Conservation (phyloP, 331 rosid species). For the Stylosanthes scabra region DNA sequence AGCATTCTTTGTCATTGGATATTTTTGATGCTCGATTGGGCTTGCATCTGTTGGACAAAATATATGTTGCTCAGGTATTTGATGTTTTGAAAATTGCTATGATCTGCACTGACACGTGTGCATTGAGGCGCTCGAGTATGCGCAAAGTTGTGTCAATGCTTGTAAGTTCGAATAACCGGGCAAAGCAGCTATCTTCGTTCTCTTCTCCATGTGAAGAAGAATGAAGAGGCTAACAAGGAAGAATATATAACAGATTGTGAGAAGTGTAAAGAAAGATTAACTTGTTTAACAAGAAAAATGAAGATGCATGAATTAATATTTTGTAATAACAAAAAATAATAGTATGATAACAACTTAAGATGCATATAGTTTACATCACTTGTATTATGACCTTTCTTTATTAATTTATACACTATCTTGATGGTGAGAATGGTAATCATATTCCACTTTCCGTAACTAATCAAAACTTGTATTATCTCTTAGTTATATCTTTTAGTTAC, state of each 20-base stretch:
- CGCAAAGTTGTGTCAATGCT: slow-evolving; percentile 76
- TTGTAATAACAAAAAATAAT: slow-evolving; percentile 12
- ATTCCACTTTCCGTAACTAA: neutral
- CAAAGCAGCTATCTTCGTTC: slow-evolving; percentile 13
- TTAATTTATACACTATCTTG: neutral
- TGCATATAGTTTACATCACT: neutral
- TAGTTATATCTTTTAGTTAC: no score
- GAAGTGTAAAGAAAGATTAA: neutral
- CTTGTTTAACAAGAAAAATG: neutral
- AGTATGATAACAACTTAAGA: neutral
- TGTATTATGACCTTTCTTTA: neutral
- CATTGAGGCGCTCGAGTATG: slow-evolving; percentile 62
- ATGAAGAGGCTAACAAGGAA: slow-evolving; percentile 23
- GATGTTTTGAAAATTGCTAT: slow-evolving; percentile 67
- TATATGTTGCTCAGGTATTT: slow-evolving; percentile 56
- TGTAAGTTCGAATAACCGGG: slow-evolving; percentile 51
- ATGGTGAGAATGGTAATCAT: neutral
- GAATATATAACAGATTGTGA: neutral
- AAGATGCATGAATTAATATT: slow-evolving; percentile 9
- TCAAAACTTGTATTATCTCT: neutral
- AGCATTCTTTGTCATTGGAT: slow-evolving; percentile 57
- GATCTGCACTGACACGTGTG: slow-evolving; percentile 60
- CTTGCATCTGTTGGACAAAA: slow-evolving; percentile 51
- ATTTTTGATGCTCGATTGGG: slow-evolving; percentile 65
- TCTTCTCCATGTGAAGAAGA: slow-evolving; percentile 44